Conservation (phyloP, 768 basidiomycete species). For the Tephrocybe sp. region DNA sequence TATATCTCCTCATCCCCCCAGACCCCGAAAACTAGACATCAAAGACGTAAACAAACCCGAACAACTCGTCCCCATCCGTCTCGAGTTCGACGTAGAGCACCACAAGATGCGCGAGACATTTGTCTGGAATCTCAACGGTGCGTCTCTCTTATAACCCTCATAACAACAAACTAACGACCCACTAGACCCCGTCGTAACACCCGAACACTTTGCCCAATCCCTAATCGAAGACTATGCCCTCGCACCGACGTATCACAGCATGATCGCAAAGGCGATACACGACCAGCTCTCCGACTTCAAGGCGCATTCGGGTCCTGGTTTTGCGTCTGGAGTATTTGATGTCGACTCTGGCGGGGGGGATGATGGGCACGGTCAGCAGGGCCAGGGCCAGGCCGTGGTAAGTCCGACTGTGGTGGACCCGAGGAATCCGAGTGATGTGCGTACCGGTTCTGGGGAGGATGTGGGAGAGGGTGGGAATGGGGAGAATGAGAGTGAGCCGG, state of each 20-base stretch:
- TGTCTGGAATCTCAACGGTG: slow-evolving; percentile 95
- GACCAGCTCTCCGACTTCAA: slow-evolving; percentile 85
- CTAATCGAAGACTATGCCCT: slow-evolving; percentile 90
- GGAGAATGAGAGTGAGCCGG: slow-evolving; percentile 17
- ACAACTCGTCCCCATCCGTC: slow-evolving; percentile 88
- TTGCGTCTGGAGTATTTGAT: no score
- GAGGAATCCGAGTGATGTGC: neutral
- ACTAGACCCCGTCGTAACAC: slow-evolving; percentile 91
- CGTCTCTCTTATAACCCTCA: no score
- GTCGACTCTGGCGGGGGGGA: no score
- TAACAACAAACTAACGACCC: no score
- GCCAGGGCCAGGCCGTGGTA: no score
- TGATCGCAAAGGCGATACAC: slow-evolving; percentile 81
- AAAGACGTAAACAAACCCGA: slow-evolving; percentile 67
- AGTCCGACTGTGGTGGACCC: no score
- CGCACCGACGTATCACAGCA: slow-evolving; percentile 54
- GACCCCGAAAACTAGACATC: slow-evolving; percentile 57
- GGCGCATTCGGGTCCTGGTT: slow-evolving; percentile 59
- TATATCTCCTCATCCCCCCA: slow-evolving; percentile 21
- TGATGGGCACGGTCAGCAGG: no score
- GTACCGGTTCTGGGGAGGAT: slow-evolving; percentile 23
- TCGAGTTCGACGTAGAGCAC: slow-evolving; percentile 95
- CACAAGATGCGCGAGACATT: slow-evolving; percentile 95
- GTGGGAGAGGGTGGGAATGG: neutral
- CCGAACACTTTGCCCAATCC: slow-evolving; percentile 86